Evolutionary conservation across 2,329 filamentous ascomycete species (phyloP), one percentile per base, ranked within the genome.

Genomic region (Aaosphaeria arxii): DNA sequence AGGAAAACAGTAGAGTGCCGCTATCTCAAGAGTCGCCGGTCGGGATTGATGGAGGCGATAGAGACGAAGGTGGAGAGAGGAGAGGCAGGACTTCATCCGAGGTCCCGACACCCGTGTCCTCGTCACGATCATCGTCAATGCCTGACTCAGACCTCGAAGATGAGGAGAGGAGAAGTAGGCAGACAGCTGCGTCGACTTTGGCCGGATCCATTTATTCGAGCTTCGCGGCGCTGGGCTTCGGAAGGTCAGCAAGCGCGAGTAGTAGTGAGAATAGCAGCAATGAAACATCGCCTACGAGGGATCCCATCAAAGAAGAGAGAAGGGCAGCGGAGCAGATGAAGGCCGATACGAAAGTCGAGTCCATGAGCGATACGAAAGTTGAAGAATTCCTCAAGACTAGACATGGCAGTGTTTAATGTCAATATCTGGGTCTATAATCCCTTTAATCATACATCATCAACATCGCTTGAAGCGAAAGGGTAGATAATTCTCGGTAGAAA

Each of bases 391-490:
- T 66, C 35, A 55, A 57, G 33, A 48, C 50, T 30, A 52, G 47
- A 11, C 43, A 51, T 0, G 64, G 67, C 4, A 84, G 58, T 2
- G 54, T 69, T 82, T 82, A 85, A 30, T 24, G 17, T 24, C 17
- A 24, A 24, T 24, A 24, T 24, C 17, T 24, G 17, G 17, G 17
- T 24, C 17, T 24, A 24, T 24, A 24, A 24, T 24, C 17, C 17
- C 17, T 24, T 24, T 24, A 24, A 24, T 24, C 17, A 24, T 24
- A 24, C 17, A 24, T 24, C 17, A 24, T 24, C 17, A 24, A 24
- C 17, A 24, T 24, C 17, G 17, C 17, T 24, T 24, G 17, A 24
- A 24, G 17, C 17, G 17, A 24, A 24, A 24, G 2, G 17, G 3
- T 24, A 24, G 17, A 24, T 24, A 24, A 2, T 24, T 24, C 2